Base-by-base conservation (phyloP, 2,329 filamentous ascomycete species). In the Colletotrichum paranaense region DNA sequence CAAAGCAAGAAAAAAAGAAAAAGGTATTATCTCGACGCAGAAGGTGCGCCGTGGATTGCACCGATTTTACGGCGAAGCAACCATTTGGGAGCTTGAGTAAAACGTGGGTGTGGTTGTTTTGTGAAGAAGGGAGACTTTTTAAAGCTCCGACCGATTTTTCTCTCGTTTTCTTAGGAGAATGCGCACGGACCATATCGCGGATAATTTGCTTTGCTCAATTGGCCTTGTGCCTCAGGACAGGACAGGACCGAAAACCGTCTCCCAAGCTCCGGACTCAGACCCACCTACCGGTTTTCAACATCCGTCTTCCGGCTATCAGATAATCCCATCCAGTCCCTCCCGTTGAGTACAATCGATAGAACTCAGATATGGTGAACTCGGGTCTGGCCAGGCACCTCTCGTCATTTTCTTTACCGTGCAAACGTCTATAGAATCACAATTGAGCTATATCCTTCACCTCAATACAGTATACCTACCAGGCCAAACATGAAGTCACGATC, bases 111-210 rank as follows among this genome's bases (percentile, higher is more conserved):
- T 38, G 26, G 35, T 46, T 65, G 55, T 26, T 22, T 14, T 42
- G 56, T 11, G 42, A 56, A 59, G 35, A 32, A 32, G n/a, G 26
- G 42, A 32, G 19, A 66, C 53, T 6, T 4, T 2, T 3, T 8
- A 2, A 5, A 3, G 55, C 56, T 67, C 35, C 38, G 14, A 42
- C 12, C 42, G 35, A 70, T 46, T 32, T 73, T 70, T 62, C 46
- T 22, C 28, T 70, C 60, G 3, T 70, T 65, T 73, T 73, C 60
- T 65, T 66, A 49, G 19, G 8, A 53, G 67, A 35, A 52, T 12
- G 7, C 4, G 70, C 70, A 73, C 70, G 67, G 70, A 24, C 70
- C 60, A 73, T 12, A 3, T 7, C 5, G 52, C 6, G 19, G 12
- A 14, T 52, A 3, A 5, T 8, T 19, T 58, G 66, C 42, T 59